Conservation (phyloP, 805 yeast species). For the Scheffersomyces amazonensis region DNA sequence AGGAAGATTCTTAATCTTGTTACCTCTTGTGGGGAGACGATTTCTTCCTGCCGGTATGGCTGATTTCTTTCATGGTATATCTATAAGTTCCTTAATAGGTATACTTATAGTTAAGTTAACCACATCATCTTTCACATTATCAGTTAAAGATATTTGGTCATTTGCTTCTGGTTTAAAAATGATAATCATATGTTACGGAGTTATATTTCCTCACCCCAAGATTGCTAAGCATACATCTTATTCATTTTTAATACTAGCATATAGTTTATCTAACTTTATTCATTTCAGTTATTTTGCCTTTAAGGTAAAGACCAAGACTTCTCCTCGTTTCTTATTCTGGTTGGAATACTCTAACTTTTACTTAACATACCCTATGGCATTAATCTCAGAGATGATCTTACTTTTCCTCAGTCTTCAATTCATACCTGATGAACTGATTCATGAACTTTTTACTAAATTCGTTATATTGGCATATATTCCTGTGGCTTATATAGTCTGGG, state of each 20-base stretch:
- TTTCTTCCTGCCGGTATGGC: constrained; percentile 73
- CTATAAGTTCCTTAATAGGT: constrained; percentile 30
- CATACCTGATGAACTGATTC: constrained; percentile 18
- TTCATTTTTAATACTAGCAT: constrained; percentile 32
- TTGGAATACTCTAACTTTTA: constrained; percentile 32
- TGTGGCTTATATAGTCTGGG: constrained; percentile 32
- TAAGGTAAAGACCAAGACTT: constrained; percentile 28
- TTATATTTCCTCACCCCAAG: constrained; percentile 39
- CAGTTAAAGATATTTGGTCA: constrained; percentile 21
- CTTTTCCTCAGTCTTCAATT: constrained; percentile 34
- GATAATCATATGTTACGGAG: constrained; percentile 40
- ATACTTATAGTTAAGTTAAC: constrained; percentile 14
- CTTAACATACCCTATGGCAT: constrained; percentile 30
- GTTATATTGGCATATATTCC: constrained; percentile 34
- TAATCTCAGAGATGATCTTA: constrained; percentile 32
- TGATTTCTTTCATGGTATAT: constrained; percentile 51
- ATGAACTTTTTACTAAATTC: constrained; percentile 24
- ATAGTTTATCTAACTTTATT: constrained; percentile 32
- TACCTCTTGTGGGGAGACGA: constrained; percentile 62
- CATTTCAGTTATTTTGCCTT: constrained; percentile 35
- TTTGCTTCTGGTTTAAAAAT: constrained; percentile 26
- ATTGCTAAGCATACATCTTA: constrained; percentile 41
- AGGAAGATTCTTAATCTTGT: constrained; percentile 47
- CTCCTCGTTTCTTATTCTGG: constrained; percentile 36
- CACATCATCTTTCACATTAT: constrained; percentile 2